Evolutionary conservation across 208 protist genomes (phyloP).

Genomic region (Trypanosomatidae sp.): DNA sequence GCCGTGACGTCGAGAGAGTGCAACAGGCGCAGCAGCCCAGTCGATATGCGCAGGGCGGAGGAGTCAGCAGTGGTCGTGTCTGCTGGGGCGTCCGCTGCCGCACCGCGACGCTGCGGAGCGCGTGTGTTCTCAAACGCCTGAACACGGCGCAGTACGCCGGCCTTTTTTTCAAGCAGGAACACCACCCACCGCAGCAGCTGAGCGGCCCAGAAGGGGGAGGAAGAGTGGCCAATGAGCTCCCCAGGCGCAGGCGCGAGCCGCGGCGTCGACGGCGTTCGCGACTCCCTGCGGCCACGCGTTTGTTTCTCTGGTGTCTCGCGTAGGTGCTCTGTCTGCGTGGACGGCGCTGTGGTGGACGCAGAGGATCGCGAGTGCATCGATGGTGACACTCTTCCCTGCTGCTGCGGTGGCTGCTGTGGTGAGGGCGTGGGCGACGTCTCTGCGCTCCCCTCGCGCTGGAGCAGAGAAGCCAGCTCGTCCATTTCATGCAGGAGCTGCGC

Average conservation of each 20-base stretch:
- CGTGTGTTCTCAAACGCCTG: slow-evolving; percentile 25
- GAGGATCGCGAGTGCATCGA: too few species aligned
- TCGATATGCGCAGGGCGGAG: background rate
- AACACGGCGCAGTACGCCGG: slow-evolving; percentile 13
- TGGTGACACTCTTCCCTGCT: too few species aligned
- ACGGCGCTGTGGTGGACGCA: too few species aligned
- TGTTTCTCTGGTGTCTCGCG: too few species aligned
- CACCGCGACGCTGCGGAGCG: slow-evolving; percentile 8
- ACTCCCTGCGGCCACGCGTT: too few species aligned
- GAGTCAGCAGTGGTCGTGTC: background rate
- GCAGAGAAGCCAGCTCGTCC: slow-evolving; percentile 14
- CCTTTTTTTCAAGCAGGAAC: slow-evolving; percentile 16
- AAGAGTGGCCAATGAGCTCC: background rate
- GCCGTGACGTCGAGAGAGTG: slow-evolving; percentile 5
- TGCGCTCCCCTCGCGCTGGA: background rate
- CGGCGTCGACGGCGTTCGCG: background rate
- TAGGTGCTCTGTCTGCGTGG: too few species aligned
- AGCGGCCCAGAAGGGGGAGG: background rate
- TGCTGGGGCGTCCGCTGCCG: background rate
- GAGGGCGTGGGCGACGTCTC: too few species aligned
- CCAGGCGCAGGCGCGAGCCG: slow-evolving; percentile 4
- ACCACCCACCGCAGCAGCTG: slow-evolving; percentile 27
- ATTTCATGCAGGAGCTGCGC: slow-evolving; percentile 28
- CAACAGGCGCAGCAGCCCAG: slow-evolving; percentile 18
- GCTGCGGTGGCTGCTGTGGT: too few species aligned